A percentile compares a stretch with the other conserved stretches of the same genome.
phyloP scores from a whole-genome alignment of 2,329 filamentous ascomycete species.

The Sarocladium oryzae region DNA sequence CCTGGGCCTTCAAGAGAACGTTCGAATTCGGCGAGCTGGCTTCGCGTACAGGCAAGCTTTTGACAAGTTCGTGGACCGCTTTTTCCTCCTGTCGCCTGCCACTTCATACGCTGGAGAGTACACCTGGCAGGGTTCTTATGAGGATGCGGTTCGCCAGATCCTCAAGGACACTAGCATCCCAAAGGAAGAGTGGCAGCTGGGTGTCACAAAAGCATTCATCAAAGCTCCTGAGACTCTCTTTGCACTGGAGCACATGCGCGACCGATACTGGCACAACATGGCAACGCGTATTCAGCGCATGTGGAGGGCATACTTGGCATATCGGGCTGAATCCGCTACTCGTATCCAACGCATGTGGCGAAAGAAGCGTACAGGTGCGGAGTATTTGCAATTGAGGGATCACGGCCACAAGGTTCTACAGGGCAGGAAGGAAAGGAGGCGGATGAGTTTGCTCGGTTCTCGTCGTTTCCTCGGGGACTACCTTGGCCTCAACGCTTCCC shows the following conservation, averaged over 20 bases:
- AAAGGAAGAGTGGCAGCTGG: slow-evolving; percentile 92
- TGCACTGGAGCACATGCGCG: slow-evolving; percentile 93
- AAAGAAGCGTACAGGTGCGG: slow-evolving; percentile 82
- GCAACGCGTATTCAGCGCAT: slow-evolving; percentile 94
- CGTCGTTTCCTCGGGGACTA: slow-evolving; percentile 94
- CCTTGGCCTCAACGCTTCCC: slow-evolving; percentile 74
- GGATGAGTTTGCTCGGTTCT: slow-evolving; percentile 87
- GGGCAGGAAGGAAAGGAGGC: slow-evolving; percentile 81
- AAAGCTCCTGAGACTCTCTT: slow-evolving; percentile 97
- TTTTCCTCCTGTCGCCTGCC: slow-evolving; percentile 89
- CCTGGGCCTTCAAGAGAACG: slow-evolving; percentile 97
- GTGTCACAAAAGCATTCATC: slow-evolving; percentile 94
- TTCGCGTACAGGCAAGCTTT: slow-evolving; percentile 97
- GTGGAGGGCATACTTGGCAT: slow-evolving; percentile 93
- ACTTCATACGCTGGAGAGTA: slow-evolving; percentile 96
- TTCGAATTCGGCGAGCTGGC: slow-evolving; percentile 89
- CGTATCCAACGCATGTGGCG: slow-evolving; percentile 95
- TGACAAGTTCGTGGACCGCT: slow-evolving; percentile 96
- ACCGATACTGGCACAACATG: slow-evolving; percentile 99
- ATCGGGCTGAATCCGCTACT: slow-evolving; percentile 85
- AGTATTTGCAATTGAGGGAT: slow-evolving; percentile 82
- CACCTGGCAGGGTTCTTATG: slow-evolving; percentile 85
- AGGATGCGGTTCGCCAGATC: slow-evolving; percentile 85
- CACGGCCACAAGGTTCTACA: slow-evolving; percentile 76
- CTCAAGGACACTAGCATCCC: slow-evolving; percentile 95